Percentiles rank a stretch among this genome's conserved stretches.
phyloP scores from a whole-genome alignment of 305 asterid species.

The Fraxinus paxiana region DNA sequence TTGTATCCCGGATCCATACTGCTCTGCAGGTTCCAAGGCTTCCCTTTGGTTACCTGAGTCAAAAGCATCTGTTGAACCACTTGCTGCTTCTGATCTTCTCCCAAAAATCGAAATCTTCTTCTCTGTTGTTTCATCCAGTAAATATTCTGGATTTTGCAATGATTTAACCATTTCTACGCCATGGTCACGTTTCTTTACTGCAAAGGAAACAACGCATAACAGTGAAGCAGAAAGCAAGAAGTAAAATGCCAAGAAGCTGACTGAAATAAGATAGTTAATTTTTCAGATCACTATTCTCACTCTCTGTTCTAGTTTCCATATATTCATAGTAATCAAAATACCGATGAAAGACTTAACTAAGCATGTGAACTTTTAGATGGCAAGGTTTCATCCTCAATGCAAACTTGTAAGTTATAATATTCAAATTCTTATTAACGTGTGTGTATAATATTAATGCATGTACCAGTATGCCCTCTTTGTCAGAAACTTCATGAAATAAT shows the following conservation, averaged over 20 bases:
- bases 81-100: constrained; percentile 38
- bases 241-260: constrained; percentile 2
- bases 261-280: constrained; percentile 1
- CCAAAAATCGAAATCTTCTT: constrained; percentile 71
- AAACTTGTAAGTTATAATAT: neutral
- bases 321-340: neutral
- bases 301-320: neutral
- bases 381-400: neutral
- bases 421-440: neutral
- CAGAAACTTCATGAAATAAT: neutral
- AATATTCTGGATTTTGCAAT: constrained; percentile 69
- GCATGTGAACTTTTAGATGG: neutral
- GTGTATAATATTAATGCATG: neutral
- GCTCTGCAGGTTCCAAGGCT: constrained; percentile 40
- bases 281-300: neutral
- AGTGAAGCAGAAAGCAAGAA: constrained; percentile 14
- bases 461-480: neutral
- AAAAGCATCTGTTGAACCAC: constrained; percentile 31
- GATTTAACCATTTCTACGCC: constrained; percentile 87
- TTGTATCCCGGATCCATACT: constrained; percentile 34
- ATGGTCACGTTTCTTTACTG: constrained; percentile 78
- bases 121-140: constrained; percentile 77
- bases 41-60: constrained; percentile 26
- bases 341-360: neutral
- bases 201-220: constrained; percentile 17